These are phyloP conservation scores for Hyphodiscus hymeniophilus DNA, from an alignment of 495 filamentous ascomycete genomes.

Conservation along the genomic window DNA sequence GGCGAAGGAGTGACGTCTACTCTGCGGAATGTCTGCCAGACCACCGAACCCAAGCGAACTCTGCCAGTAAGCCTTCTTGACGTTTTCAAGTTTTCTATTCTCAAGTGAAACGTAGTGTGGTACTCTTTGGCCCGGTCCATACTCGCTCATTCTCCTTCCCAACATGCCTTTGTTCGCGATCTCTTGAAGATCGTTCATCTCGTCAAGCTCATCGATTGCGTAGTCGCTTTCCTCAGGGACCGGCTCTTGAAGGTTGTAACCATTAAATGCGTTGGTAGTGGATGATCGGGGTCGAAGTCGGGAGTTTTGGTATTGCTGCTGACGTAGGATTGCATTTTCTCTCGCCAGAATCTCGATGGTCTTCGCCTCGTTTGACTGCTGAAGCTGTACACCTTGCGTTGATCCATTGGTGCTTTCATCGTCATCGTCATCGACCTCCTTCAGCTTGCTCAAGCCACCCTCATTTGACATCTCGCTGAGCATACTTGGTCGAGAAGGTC, in stretches of 20 bases:
- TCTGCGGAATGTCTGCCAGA: constrained; percentile 65
- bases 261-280: constrained; percentile 41
- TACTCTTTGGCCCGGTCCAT: constrained; percentile 46
- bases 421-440: constrained; percentile 77
- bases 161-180: constrained; percentile 42
- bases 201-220: constrained; percentile 62
- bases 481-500: constrained; percentile 79
- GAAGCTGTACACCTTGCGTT: constrained; percentile 44
- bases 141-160: constrained; percentile 53
- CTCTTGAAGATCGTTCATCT: constrained; percentile 50
- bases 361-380: constrained; percentile 56
- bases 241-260: constrained; percentile 53
- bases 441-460: constrained; percentile 65
- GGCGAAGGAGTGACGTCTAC: constrained; percentile 95
- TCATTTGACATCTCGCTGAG: constrained; percentile 72
- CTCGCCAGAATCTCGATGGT: constrained; percentile 65
- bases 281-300: constrained; percentile 56
- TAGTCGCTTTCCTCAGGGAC: constrained; percentile 65
- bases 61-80: constrained; percentile 82
- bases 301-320: constrained; percentile 51
- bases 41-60: constrained; percentile 75
- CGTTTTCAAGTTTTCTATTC: constrained; percentile 65
- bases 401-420: constrained; percentile 61
- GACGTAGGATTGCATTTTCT: constrained; percentile 65
- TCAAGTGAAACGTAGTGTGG: constrained; percentile 52